Percentiles rank a stretch among this genome's conserved stretches.
Conservation (phyloP, 345 rosid genomes). For the Sapria himalayana region DNA sequence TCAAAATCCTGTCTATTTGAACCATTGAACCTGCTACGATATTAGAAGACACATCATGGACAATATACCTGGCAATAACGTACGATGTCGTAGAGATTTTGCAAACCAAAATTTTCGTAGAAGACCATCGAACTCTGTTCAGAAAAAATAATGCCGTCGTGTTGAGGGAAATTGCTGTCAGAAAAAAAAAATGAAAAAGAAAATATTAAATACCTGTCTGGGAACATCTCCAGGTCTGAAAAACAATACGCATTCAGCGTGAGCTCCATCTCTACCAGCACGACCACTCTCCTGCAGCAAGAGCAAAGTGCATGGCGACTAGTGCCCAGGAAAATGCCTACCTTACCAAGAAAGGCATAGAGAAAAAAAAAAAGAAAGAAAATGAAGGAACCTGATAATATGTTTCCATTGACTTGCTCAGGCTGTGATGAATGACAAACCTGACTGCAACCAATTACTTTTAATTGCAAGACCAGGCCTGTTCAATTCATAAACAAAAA, state of each 20-base stretch:
- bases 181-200: not conserved
- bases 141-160: slow-evolving; percentile 7
- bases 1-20: not conserved
- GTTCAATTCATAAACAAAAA: not conserved
- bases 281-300: slow-evolving; percentile 81
- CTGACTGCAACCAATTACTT: slow-evolving; percentile 45
- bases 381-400: slow-evolving; percentile 61
- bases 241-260: slow-evolving; percentile 74
- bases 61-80: slow-evolving; percentile 78
- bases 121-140: slow-evolving; percentile 94
- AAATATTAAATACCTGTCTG: slow-evolving; percentile 51
- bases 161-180: not conserved
- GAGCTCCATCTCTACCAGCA: slow-evolving; percentile 94
- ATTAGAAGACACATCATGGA: too few species aligned
- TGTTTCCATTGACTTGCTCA: slow-evolving; percentile 97
- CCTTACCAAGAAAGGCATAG: not conserved
- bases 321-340: not conserved
- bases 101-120: slow-evolving; percentile 86
- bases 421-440: slow-evolving; percentile 97
- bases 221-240: slow-evolving; percentile 81
- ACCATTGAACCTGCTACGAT: not conserved
- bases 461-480: not conserved
- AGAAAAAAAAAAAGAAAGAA: slow-evolving; percentile 4
- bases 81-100: slow-evolving; percentile 74
- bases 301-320: slow-evolving; percentile 8